Base-by-base conservation (phyloP, 495 filamentous ascomycete species). In the Hypomontagnella monticulosa region DNA sequence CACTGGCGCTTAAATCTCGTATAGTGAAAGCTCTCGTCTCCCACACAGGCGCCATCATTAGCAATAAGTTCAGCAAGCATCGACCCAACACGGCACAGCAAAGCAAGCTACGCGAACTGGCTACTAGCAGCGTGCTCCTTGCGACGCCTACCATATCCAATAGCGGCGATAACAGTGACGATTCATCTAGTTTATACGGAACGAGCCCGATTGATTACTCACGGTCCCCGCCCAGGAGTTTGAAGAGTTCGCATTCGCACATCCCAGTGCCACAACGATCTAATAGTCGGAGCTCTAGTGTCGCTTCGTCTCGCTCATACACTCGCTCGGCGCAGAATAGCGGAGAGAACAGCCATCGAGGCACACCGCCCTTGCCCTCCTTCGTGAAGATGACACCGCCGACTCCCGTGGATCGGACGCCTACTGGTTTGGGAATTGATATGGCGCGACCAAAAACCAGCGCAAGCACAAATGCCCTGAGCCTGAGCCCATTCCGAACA, bases 11-110 rank as follows among this genome's bases (percentile, higher is more conserved):
- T 43, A 98, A 99, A 83, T 92, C 90, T 66, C 93, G 96, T 54
- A 91, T 97, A 65, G 95, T 96, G 75, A 89, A 90, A 70, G 96
- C 96, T 1, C 84, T 99, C 16, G 93, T 99, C 70, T 94, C 92
- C 27, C 95, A 99, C 75, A 91, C 93, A 2, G 94, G 93, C 18
- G 93, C 96, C 48, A 98, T 99, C 69, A 89, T 99, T 58, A 91
- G 95, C 48, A 99, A 99, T 81, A 99, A 99, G 71, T 89, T 99
- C 75, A 91, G 89, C 20, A 91, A 93, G 66, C 93, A 96, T 71
- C 85, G 91, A 7, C 92, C 92, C 0, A 89, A 79, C 59, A 91
- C 88, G 57, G 86, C 89, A 30, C 90, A 93, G 71, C 89, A 91
- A 63, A 91, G 84, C 71, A 88, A 91, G 46, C 83, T 93, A 43